phyloP scores from a whole-genome alignment of 257 asterid genomes.

The Jacaranda mimosifolia region DNA sequence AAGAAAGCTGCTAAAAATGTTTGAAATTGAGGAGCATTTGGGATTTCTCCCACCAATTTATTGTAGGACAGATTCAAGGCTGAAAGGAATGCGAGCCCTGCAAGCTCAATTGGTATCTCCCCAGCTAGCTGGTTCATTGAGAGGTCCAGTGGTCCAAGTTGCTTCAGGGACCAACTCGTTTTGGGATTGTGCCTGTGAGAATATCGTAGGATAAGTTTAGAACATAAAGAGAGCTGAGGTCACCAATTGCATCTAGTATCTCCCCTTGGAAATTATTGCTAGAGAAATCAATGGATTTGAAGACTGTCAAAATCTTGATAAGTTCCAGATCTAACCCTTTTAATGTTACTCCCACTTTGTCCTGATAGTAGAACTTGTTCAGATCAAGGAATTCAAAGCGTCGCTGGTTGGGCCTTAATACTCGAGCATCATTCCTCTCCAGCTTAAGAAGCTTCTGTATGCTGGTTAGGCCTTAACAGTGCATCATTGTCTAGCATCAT shows the following conservation, averaged over 20 bases:
- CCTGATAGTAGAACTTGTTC: conserved; percentile 33
- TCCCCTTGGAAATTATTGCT: conserved; percentile 54
- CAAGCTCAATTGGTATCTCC: conserved; percentile 44
- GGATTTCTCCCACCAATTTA: conserved; percentile 47
- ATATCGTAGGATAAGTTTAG: conserved; percentile 55
- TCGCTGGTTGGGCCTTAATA: not conserved
- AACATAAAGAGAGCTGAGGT: conserved; percentile 40
- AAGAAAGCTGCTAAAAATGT: conserved; percentile 43
- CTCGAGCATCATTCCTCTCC: conserved; percentile 25
- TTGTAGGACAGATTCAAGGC: conserved; percentile 50
- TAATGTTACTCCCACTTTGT: conserved; percentile 33
- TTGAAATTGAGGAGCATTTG: conserved; percentile 42
- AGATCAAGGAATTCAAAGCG: not conserved
- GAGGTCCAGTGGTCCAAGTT: conserved; percentile 54
- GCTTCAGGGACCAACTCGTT: conserved; percentile 39
- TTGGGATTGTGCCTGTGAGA: conserved; percentile 47
- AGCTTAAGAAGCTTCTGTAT: conserved; percentile 16
- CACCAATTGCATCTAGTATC: conserved; percentile 30
- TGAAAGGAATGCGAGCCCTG: conserved; percentile 47
- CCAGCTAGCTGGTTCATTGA: conserved; percentile 47
- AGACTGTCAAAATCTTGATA: conserved; percentile 37
- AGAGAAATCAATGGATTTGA: conserved; percentile 58
- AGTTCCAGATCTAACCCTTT: conserved; percentile 41
- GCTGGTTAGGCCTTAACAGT: not conserved
- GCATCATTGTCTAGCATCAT: too few relatives aligned